phyloP scores from a whole-genome alignment of 345 rosid species.

The Theobroma cacao region DNA sequence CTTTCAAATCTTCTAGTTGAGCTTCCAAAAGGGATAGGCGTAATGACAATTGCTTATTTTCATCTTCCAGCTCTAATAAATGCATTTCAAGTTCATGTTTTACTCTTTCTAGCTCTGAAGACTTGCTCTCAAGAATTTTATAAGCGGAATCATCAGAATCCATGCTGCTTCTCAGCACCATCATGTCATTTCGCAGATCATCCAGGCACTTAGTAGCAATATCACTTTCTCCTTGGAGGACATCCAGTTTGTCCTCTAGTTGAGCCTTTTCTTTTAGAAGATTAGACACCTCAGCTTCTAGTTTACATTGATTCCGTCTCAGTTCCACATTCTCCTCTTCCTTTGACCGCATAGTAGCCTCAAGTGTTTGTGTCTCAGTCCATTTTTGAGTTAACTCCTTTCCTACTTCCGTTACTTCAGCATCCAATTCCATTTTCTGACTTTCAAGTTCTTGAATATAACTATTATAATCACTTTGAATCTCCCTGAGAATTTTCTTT shows the following conservation, averaged over 20 bases:
- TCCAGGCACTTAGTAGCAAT: conserved; percentile 39
- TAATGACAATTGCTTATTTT: conserved; percentile 32
- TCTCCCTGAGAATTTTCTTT: conserved; percentile 31
- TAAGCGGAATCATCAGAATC: conserved; percentile 42
- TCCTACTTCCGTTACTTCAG: conserved; percentile 25
- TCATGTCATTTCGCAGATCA: conserved; percentile 39
- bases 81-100: conserved; percentile 30
- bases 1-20: conserved; percentile 28
- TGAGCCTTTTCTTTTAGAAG: conserved; percentile 36
- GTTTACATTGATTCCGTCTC: conserved; percentile 13
- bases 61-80: conserved; percentile 27
- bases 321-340: conserved; percentile 39
- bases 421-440: conserved; percentile 32
- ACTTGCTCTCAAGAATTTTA: conserved; percentile 35
- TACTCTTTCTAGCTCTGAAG: conserved; percentile 32
- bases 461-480: conserved; percentile 23
- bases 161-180: conserved; percentile 29
- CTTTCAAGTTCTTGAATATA: conserved; percentile 31
- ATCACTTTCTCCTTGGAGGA: conserved; percentile 29
- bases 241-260: conserved; percentile 36
- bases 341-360: conserved; percentile 33
- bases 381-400: conserved; percentile 24
- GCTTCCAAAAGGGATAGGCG: conserved; percentile 31
- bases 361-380: conserved; percentile 29
- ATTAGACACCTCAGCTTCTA: conserved; percentile 30